Base-by-base conservation (phyloP, 768 basidiomycete genomes). In the Neoboletus magnificus region DNA sequence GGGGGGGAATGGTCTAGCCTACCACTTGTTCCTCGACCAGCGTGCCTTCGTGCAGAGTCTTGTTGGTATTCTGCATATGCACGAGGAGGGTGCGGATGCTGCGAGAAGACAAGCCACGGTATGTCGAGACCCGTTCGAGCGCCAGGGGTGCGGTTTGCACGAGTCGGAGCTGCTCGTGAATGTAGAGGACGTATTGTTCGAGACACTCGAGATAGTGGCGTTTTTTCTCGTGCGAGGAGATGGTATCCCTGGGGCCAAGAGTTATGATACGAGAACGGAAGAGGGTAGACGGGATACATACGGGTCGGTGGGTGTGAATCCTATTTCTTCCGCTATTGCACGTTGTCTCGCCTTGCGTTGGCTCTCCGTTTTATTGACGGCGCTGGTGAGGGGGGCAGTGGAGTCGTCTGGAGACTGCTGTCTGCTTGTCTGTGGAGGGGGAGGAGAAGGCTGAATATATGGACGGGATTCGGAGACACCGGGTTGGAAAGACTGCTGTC, bases 191-290 rank as follows among this genome's bases (percentile, higher is more conserved):
- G 66, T 89, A 90, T 55, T 85, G 80, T 60, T 90, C 87, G 8
- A 90, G 70, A 59, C 84, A 86, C 61, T 87, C 86, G 23, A 89
- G 77, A 62, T 89, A 89, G 62, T 84, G 79, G 3, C 87, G 73
- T 62, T 89, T 89, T 63, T 89, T 89, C 63, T 89, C 87, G 62
- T 90, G 87, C 7, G 86, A 87, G 3, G 87, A 85, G 52, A 90
- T 88, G n/a, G 77, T 77, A 48, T 89, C 87, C 1, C 85, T 86
- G 52, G 15, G 15, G 46, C 5, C 3, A 33, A 11, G 20, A 25
- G 23, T 9, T n/a, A 18, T 33, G 49, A 39, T 1, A 5, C 18
- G 37, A n/a, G 6, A 16, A 33, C 8, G n/a, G n/a, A 15, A 29
- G 35, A 15, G 2, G 11, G 4, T 4, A 16, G 27, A 37, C 8